A percentile compares a stretch with the other conserved stretches of the same genome.
Evolutionary conservation across 2,329 filamentous ascomycete species (phyloP).

Genomic region (Pseudogymnoascus sp.): DNA sequence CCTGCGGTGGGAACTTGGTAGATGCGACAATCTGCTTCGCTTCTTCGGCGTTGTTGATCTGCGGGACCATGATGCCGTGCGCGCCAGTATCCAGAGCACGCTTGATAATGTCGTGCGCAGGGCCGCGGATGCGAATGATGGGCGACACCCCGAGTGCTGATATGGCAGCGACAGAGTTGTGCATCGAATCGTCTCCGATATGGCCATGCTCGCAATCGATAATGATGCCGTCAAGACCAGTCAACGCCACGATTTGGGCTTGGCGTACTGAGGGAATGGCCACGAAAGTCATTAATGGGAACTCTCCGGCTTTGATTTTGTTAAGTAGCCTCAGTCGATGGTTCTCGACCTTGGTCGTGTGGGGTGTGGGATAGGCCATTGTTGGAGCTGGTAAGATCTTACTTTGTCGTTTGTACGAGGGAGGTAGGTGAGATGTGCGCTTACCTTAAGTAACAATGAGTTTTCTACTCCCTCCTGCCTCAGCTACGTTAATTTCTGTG

Average conservation of each 20-base stretch:
- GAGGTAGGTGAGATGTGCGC: neutral
- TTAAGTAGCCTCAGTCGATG: constrained; percentile 38
- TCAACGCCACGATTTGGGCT: constrained; percentile 43
- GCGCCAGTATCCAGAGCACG: constrained; percentile 42
- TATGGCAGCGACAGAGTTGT: constrained; percentile 47
- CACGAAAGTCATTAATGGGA: constrained; percentile 43
- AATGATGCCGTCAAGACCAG: constrained; percentile 43
- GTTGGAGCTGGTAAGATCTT: neutral
- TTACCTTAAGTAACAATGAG: neutral
- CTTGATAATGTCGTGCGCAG: constrained; percentile 41
- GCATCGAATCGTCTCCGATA: constrained; percentile 45
- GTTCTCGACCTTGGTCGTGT: constrained; percentile 32
- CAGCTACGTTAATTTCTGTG: neutral
- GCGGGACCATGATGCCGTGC: constrained; percentile 38
- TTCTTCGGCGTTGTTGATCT: constrained; percentile 42
- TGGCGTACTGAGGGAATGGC: constrained; percentile 40
- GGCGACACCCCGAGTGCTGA: constrained; percentile 39
- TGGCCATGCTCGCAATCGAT: constrained; percentile 49
- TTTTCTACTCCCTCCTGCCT: neutral
- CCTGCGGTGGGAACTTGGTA: constrained; percentile 42
- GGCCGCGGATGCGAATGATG: constrained; percentile 35
- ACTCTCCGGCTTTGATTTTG: constrained; percentile 33
- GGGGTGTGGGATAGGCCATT: constrained; percentile 25
- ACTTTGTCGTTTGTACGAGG: neutral
- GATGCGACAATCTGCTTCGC: constrained; percentile 37